Evolutionary conservation across 345 rosid genomes (phyloP).

Genomic region (Camelina hispida): DNA sequence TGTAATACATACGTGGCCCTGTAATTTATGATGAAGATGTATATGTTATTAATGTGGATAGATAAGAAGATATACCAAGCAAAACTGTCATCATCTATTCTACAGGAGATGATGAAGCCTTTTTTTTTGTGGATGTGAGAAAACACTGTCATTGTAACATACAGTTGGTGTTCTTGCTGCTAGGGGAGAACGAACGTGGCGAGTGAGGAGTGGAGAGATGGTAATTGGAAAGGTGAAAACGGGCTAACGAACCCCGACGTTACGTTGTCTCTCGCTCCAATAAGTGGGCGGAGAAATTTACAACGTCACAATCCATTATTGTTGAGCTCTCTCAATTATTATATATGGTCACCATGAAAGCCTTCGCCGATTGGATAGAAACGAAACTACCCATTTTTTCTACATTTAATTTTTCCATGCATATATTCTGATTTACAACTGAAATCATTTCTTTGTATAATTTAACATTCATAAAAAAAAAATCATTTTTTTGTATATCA

Average conservation of each 20-base stretch:
- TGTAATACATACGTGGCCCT: no score
- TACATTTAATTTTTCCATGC: not conserved
- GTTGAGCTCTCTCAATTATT: constrained; percentile 24
- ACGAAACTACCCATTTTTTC: not conserved
- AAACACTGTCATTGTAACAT: constrained; percentile 10
- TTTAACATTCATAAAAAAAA: no score
- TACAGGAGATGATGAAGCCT: not conserved
- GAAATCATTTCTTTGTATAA: no score
- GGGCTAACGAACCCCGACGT: constrained; percentile 37
- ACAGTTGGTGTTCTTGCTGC: constrained; percentile 19
- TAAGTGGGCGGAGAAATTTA: constrained; percentile 20
- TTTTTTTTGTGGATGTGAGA: constrained; percentile 14
- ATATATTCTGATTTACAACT: no score
- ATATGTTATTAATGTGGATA: not conserved
- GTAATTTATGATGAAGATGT: not conserved
- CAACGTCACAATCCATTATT: constrained; percentile 40
- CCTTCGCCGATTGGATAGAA: not conserved
- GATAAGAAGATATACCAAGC: not conserved
- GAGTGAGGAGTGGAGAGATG: constrained; percentile 8
- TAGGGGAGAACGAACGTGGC: constrained; percentile 26
- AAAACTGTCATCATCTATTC: not conserved
- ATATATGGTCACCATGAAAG: not conserved
- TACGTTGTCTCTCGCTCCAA: constrained; percentile 31
- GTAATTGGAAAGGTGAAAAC: constrained; percentile 9
- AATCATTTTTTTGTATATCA: no score